A percentile compares a stretch with the other conserved stretches of the same genome.
phyloP scores from a whole-genome alignment of 768 basidiomycete species.

The Collybiopsis confluens region DNA sequence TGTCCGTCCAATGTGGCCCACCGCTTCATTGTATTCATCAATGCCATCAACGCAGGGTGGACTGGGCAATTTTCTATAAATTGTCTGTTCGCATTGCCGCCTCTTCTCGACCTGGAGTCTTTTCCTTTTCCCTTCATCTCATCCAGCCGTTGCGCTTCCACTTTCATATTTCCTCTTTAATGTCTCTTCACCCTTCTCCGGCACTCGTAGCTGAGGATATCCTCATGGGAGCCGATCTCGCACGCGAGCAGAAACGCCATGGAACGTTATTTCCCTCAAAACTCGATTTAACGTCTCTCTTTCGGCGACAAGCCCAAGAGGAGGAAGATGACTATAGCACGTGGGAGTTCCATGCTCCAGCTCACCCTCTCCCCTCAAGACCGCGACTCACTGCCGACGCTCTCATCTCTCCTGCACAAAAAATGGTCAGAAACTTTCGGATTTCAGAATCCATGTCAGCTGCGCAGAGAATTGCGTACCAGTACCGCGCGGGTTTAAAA shows the following conservation, averaged over 20 bases:
- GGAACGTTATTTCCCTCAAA: slow-evolving; percentile 3
- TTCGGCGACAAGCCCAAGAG: neutral
- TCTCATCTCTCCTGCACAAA: neutral
- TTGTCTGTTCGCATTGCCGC: no score
- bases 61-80: no score
- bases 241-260: neutral
- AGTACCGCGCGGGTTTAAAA: slow-evolving; percentile 32
- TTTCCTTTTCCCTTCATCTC: no score
- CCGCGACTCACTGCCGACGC: neutral
- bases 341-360: neutral
- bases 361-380: neutral
- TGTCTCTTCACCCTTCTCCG: neutral
- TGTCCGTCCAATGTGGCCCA: no score
- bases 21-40: no score
- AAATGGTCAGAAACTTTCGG: neutral
- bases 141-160: no score
- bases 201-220: neutral
- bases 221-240: neutral
- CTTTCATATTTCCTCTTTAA: neutral
- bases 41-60: no score
- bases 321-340: slow-evolving; percentile 3
- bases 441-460: slow-evolving; percentile 9
- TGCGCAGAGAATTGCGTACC: slow-evolving; percentile 33
- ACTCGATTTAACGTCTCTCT: neutral
- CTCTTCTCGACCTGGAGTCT: no score